phyloP scores from a whole-genome alignment of 2,329 filamentous ascomycete genomes.

The Tolypocladium ovalisporum region DNA sequence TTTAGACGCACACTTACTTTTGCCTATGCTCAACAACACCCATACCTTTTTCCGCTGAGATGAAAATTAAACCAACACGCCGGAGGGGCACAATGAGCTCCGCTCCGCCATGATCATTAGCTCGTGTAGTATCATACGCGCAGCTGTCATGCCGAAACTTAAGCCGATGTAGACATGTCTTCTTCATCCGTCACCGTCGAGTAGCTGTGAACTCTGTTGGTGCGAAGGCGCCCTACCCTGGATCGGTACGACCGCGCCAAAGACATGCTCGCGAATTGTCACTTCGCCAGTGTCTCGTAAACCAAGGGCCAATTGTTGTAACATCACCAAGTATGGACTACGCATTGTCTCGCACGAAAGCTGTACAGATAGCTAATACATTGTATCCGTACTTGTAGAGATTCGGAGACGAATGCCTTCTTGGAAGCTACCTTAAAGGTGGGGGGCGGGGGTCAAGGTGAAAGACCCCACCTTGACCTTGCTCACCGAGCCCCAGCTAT shows the following conservation, averaged over 20 bases:
- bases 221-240: background rate
- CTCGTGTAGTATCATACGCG: background rate
- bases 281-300: background rate
- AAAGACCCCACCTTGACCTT: conserved; percentile 14
- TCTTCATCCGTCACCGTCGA: background rate
- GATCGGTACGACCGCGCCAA: background rate
- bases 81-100: background rate
- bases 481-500: conserved; percentile 16
- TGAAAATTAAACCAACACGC: no score
- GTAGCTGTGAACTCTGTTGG: background rate
- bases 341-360: background rate
- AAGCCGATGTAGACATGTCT: background rate
- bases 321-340: background rate
- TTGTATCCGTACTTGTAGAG: no score
- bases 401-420: no score
- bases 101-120: background rate
- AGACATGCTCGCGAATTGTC: background rate
- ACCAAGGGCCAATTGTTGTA: no score
- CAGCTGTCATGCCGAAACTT: background rate
- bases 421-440: no score
- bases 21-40: no score
- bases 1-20: no score
- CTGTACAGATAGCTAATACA: no score
- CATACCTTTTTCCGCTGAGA: no score
- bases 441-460: background rate